These are phyloP conservation scores for Microstroma glucosiphilum DNA, from an alignment of 1,284 basidiomycete genomes.

Conservation along the genomic window DNA sequence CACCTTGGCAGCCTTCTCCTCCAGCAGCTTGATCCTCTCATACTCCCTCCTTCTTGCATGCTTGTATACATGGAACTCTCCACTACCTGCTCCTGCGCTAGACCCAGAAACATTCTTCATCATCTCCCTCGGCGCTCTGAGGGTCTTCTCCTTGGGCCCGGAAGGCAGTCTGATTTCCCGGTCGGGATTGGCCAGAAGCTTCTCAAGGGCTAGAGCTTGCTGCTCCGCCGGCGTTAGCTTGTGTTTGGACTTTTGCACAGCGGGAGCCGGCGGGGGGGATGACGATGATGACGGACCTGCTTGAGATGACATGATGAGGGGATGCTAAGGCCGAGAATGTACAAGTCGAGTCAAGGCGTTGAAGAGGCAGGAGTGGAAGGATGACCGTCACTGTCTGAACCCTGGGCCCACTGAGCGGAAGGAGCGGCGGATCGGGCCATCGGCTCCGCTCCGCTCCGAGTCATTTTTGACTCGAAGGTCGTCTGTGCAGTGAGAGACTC, in stretches of 20 bases:
- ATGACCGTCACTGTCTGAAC: background rate
- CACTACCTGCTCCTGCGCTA: slow-evolving; percentile 48
- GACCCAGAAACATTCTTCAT: slow-evolving; percentile 67
- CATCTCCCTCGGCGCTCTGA: slow-evolving; percentile 51
- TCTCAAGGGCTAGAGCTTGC: slow-evolving; percentile 37
- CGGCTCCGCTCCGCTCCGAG: no score
- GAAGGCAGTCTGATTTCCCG: slow-evolving; percentile 27
- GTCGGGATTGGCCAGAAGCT: slow-evolving; percentile 40
- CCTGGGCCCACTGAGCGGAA: no score
- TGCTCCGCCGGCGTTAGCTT: slow-evolving; percentile 28
- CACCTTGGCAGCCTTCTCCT: slow-evolving; percentile 73
- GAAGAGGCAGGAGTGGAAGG: background rate
- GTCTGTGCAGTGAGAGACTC: no score
- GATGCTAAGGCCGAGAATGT: background rate
- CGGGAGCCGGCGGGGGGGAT: background rate
- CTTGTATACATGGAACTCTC: slow-evolving; percentile 81
- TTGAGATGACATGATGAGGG: background rate
- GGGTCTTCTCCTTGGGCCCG: slow-evolving; percentile 20
- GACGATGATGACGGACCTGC: slow-evolving; percentile 2
- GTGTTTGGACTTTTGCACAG: slow-evolving; percentile 1
- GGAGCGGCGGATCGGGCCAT: no score
- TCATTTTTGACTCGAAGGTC: no score
- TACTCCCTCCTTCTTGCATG: slow-evolving; percentile 87
- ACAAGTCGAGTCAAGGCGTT: background rate
- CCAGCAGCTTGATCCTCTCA: slow-evolving; percentile 83